Evolutionary conservation across 1,284 basidiomycete genomes (phyloP).

Genomic region (Irpex sp.): DNA sequence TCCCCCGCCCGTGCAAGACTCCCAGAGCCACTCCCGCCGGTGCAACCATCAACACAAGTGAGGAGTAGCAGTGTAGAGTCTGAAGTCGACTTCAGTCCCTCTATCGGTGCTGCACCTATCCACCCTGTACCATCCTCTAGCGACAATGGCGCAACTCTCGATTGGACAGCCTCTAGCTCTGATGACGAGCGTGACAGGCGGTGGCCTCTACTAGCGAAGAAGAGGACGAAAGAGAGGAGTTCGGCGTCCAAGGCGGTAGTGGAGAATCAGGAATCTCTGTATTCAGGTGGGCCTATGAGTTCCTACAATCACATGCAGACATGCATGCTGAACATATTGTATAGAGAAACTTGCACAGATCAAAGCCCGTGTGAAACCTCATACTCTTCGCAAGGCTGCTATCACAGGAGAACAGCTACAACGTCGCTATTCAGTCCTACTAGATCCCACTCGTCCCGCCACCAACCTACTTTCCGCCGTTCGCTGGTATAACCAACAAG

Average conservation of each 20-base stretch:
- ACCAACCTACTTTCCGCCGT: slow-evolving; percentile 47
- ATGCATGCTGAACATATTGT: neutral
- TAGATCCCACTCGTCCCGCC: slow-evolving; percentile 27
- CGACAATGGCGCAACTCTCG: slow-evolving; percentile 63
- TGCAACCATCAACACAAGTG: slow-evolving; percentile 11
- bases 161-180: slow-evolving; percentile 53
- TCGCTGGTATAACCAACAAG: slow-evolving; percentile 56
- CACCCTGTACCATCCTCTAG: slow-evolving; percentile 63
- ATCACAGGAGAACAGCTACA: slow-evolving; percentile 64
- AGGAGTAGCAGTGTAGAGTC: slow-evolving; percentile 27
- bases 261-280: slow-evolving; percentile 28
- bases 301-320: neutral
- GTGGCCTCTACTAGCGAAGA: slow-evolving; percentile 59
- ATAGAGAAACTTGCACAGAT: slow-evolving; percentile 58
- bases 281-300: slow-evolving; percentile 18
- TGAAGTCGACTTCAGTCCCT: slow-evolving; percentile 73
- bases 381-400: slow-evolving; percentile 59
- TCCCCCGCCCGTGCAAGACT: slow-evolving; percentile 28
- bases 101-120: slow-evolving; percentile 38
- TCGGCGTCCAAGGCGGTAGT: slow-evolving; percentile 37
- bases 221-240: slow-evolving; percentile 55
- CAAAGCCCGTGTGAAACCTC: slow-evolving; percentile 41
- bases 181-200: slow-evolving; percentile 60
- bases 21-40: slow-evolving; percentile 11
- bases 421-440: slow-evolving; percentile 57